Evolutionary conservation across 148 eudicot genomes (phyloP).

Genomic region (Amaranthus cruentus): DNA sequence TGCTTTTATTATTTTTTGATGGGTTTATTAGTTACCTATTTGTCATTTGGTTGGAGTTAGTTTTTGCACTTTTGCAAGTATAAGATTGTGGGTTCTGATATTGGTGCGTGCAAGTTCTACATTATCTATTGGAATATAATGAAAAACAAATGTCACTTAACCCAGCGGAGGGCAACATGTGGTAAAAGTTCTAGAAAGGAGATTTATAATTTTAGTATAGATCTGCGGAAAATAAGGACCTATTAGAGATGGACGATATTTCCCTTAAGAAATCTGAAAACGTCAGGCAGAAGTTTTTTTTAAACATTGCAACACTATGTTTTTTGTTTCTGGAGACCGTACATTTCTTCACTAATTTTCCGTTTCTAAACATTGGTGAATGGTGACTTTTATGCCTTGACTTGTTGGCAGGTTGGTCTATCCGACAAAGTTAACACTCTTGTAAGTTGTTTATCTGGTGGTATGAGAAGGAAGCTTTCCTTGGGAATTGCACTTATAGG

Average conservation of each 20-base stretch:
- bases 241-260: background rate
- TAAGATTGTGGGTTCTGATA: too few species aligned
- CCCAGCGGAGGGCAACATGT: too few species aligned
- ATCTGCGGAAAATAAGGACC: too few species aligned
- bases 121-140: too few species aligned
- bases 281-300: background rate
- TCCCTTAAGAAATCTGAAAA: background rate
- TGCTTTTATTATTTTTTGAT: too few species aligned
- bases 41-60: too few species aligned
- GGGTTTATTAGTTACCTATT: too few species aligned
- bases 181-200: too few species aligned
- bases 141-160: too few species aligned
- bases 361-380: background rate
- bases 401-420: conserved; percentile 72
- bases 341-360: background rate
- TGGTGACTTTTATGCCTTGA: conserved; percentile 5
- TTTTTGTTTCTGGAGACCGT: background rate
- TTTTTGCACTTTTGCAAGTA: too few species aligned
- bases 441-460: conserved; percentile 92
- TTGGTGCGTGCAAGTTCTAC: too few species aligned
- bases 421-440: conserved; percentile 77
- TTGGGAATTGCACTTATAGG: conserved; percentile 92
- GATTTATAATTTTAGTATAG: too few species aligned
- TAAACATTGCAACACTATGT: background rate
- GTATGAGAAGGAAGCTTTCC: conserved; percentile 96